Evolutionary conservation across 2,329 filamentous ascomycete genomes (phyloP), one percentile per base, ranked within the genome.

Genomic region (Microcyclospora pomicola): DNA sequence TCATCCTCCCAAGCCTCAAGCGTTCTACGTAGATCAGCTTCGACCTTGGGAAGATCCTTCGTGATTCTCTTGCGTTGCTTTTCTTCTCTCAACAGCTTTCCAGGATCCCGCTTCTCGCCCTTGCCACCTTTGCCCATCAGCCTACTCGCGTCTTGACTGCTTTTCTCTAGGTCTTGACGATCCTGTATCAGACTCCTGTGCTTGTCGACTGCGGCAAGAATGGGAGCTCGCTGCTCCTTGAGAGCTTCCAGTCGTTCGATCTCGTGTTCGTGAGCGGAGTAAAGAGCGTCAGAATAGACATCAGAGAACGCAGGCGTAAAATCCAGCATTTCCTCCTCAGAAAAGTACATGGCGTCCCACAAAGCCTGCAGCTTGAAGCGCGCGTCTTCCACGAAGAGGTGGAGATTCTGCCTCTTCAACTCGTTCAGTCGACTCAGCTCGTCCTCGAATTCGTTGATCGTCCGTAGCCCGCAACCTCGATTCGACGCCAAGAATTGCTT

Each of bases 21-120:
- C n/a, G 73, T 70, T 58, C 79, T 88, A 47, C 75, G 74, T 41
- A 98, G 65, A n/a, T 96, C 86, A 0, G 72, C 72, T 41, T 88
- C 79, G 32, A 98, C 72, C 65, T 93, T 96, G 39, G 91, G 91
- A 24, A 98, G 68, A 55, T 98, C 91, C 61, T 96, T 98, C 16
- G 87, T 74, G 44, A 98, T 95, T 41, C 87, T 75, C 73, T 98
- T 98, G 42, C 91, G 78, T 84, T 94, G 93, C 72, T 96, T 98
- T 65, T 98, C 91, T 57, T 98, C 91, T 24, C 91, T 75, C 37
- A 98, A 69, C 12, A 98, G 71, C 63, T 94, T 91, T 36, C 86
- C 88, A 2, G 91, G 91, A 55, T 98, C 91, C 45, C 92, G 82
- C 61, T 80, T 84, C 65, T 96, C 88, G 38, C 88, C 88, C 64